Percentiles rank a stretch among this genome's conserved stretches.
phyloP scores from a whole-genome alignment of 202 grass and related monocot genomes.

The Musa balbisiana region DNA sequence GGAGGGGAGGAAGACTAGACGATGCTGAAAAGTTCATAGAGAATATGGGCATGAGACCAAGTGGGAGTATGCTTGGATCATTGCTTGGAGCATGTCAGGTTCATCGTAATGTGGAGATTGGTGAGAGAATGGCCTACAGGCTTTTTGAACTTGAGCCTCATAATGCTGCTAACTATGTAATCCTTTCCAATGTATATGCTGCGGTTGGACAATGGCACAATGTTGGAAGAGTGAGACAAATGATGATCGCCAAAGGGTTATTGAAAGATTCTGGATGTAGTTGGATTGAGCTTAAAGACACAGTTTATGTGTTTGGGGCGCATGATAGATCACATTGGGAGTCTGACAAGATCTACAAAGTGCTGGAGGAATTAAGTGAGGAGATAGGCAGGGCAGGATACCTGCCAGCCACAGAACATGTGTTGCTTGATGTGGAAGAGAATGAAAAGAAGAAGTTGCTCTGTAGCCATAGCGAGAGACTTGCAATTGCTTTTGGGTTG shows the following conservation, averaged over 20 bases:
- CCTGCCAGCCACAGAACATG: conserved; percentile 11
- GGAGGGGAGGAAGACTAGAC: conserved; percentile 17
- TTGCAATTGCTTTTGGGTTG: conserved; percentile 20
- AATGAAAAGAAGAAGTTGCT: conserved; percentile 21
- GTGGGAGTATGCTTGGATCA: conserved; percentile 5
- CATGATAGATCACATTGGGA: conserved; percentile 15
- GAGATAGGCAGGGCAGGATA: conserved; percentile 9
- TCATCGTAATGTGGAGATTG: conserved; percentile 21
- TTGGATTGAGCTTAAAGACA: conserved; percentile 17
- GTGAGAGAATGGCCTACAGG: conserved; percentile 14
- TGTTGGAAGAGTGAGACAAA: conserved; percentile 8
- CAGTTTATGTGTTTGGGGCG: conserved; percentile 12
- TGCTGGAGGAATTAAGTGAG: conserved; percentile 14
- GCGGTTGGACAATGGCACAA: conserved; percentile 13
- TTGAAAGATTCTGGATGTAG: conserved; percentile 19
- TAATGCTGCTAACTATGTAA: conserved; percentile 20
- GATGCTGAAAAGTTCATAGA: conserved; percentile 22
- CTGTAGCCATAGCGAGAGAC: conserved; percentile 19
- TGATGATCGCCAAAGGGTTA: conserved; percentile 12
- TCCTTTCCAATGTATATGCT: conserved; percentile 28
- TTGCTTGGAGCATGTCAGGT: conserved; percentile 28
- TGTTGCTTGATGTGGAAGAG: conserved; percentile 11
- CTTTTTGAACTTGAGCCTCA: conserved; percentile 17
- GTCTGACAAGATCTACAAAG: conserved; percentile 14
- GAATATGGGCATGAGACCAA: conserved; percentile 5